These are phyloP conservation scores for Penicillium turbatum DNA, from an alignment of 495 filamentous ascomycete genomes.

Conservation along the genomic window DNA sequence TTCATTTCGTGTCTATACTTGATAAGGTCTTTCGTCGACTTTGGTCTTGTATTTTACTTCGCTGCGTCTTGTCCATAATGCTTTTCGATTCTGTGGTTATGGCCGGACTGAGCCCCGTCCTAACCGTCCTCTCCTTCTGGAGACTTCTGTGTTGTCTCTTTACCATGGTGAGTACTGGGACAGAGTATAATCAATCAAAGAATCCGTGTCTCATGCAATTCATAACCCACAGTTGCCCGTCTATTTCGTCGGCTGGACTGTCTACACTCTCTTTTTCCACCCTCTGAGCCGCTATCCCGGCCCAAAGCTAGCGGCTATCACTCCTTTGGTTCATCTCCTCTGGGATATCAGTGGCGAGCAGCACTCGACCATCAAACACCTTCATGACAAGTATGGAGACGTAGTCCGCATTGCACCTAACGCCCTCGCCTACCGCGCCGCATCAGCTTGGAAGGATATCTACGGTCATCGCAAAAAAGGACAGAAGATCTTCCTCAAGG, in stretches of 20 bases:
- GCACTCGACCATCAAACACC: conserved; percentile 26
- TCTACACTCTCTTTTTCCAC: conserved; percentile 15
- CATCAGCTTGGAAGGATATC: conserved; percentile 56
- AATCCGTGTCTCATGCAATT: background rate
- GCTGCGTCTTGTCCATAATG: background rate
- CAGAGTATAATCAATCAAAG: background rate
- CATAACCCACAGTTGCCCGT: background rate
- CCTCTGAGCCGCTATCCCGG: conserved; percentile 19
- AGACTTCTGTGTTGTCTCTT: background rate
- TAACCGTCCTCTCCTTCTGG: background rate
- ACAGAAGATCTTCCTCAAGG: conserved; percentile 27
- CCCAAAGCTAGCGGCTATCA: conserved; percentile 16
- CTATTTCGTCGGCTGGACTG: conserved; percentile 4
- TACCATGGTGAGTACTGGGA: conserved; percentile 2
- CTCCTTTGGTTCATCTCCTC: conserved; percentile 14
- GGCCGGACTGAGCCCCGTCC: background rate
- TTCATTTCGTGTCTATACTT: background rate
- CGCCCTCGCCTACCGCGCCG: conserved; percentile 46
- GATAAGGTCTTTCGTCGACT: background rate
- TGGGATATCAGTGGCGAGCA: conserved; percentile 22
- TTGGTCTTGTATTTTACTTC: background rate
- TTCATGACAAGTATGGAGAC: conserved; percentile 51
- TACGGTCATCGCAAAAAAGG: conserved; percentile 47
- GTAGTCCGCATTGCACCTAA: conserved; percentile 53
- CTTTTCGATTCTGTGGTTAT: background rate